Percentiles rank a stretch among this genome's conserved stretches.
Evolutionary conservation across 2,329 filamentous ascomycete genomes (phyloP).

Genomic region (Ceratocystiopsis minuta): DNA sequence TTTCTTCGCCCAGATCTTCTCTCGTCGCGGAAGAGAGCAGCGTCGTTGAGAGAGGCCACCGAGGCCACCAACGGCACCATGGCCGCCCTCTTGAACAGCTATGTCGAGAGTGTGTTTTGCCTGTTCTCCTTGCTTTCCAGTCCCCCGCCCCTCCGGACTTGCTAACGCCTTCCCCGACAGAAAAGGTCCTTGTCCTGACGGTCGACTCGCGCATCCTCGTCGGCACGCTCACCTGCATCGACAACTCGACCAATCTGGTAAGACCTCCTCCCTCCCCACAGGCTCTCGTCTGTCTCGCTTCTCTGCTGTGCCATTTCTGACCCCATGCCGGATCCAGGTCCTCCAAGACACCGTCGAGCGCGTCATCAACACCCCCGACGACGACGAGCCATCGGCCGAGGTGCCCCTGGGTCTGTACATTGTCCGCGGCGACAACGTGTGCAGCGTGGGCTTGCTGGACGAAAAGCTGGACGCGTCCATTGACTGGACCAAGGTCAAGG

Average conservation of each 20-base stretch:
- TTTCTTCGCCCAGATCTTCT: neutral
- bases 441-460: conserved; percentile 75
- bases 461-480: conserved; percentile 79
- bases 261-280: too few species aligned
- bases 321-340: conserved; percentile 33
- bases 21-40: too few species aligned
- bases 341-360: conserved; percentile 71
- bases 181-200: conserved; percentile 82
- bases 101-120: conserved; percentile 15
- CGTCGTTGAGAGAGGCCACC: too few species aligned
- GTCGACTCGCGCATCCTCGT: conserved; percentile 76
- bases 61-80: conserved; percentile 5
- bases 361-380: conserved; percentile 72
- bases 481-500: conserved; percentile 81
- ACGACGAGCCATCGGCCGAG: conserved; percentile 62
- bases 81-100: conserved; percentile 14
- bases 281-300: too few species aligned
- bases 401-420: conserved; percentile 78
- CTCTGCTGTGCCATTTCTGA: too few species aligned
- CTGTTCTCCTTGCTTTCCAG: neutral
- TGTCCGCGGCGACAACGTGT: conserved; percentile 87
- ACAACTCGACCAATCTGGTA: conserved; percentile 80
- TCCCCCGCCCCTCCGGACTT: neutral
- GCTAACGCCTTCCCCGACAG: conserved; percentile 26
- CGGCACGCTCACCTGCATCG: conserved; percentile 68